Evolutionary conservation across 1,284 basidiomycete species (phyloP), one percentile per base, ranked within the genome.

Genomic region (Rhodofomes roseus): DNA sequence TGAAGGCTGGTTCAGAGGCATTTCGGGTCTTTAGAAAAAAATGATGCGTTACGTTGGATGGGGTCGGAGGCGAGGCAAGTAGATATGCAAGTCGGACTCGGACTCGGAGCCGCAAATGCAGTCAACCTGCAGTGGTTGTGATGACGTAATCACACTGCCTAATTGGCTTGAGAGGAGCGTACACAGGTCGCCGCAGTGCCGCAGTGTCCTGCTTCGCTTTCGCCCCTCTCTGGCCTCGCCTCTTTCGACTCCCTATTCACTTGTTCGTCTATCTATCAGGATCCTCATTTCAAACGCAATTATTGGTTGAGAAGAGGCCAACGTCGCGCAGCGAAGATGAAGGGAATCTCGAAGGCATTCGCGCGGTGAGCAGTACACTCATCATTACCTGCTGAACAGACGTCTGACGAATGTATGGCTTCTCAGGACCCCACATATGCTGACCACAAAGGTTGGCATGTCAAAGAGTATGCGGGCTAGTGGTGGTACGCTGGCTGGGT

Each of bases 401-500:
- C 36, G 50, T 36, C 23, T 27, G n/a, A 44, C 43, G 8, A 27
- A 29, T 23, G 22, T 23, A 23, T 14, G 48, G 4, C 12, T 52
- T 2, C 4, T 4, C 72, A 90, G 94, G 70, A 95, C 95, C 54
- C 95, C 95, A 71, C 93, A 95, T 76, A 77, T 93, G 71, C 77
- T 98, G 73, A 92, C 89, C 62, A 82, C 83, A 68, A 91, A 87
- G 79, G 88, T 91, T 67, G 95, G 95, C 41, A 90, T 95, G 85
- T 76, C 93, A 50, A 95, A 95, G 83, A 95, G 94, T 95, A 70
- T 80, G 89, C 76, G n/a, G n/a, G 29, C 36, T 53, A 29, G 14
- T 16, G 25, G 7, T 22, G 14, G 29, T 20, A 11, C 36, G 9
- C 16, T 25, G 12, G 20, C 20, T 14, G 40, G 14, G 25, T 29